phyloP scores from a whole-genome alignment of 208 protist genomes.

The Leishmania braziliensis region DNA sequence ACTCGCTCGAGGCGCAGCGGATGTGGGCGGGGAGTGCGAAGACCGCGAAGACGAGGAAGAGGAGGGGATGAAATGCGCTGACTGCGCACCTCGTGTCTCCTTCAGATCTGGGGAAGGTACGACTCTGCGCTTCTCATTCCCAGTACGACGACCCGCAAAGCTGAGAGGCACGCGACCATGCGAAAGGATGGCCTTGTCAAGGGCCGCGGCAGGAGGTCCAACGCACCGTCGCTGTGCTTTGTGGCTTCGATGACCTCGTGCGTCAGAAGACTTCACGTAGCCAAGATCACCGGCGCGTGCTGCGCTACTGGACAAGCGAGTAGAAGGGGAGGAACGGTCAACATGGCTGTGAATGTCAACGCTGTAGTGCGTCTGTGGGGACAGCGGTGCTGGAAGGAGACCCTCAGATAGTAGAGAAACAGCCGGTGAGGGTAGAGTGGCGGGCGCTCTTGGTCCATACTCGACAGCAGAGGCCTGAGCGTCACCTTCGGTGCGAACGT shows the following conservation, averaged over 20 bases:
- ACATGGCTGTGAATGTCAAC: slow-evolving; percentile 15
- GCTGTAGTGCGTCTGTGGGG: slow-evolving; percentile 12
- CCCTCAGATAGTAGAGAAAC: not conserved
- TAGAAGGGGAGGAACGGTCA: slow-evolving; percentile 4
- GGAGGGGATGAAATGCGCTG: not conserved
- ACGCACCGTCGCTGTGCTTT: not conserved
- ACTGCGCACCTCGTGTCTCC: not conserved
- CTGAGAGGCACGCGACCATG: slow-evolving; percentile 14
- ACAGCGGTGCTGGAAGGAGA: not conserved
- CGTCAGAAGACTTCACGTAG: not conserved
- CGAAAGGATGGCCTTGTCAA: not conserved
- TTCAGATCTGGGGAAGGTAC: not conserved
- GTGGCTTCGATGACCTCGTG: not conserved
- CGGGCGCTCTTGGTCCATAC: not conserved
- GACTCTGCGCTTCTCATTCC: not conserved
- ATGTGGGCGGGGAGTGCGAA: not conserved
- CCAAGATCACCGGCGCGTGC: not conserved
- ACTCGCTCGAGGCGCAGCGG: not conserved
- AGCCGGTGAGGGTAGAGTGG: not conserved
- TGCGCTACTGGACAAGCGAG: not conserved
- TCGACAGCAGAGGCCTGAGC: not conserved
- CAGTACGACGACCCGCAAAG: not conserved
- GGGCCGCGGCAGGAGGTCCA: not conserved
- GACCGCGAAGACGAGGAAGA: not conserved
- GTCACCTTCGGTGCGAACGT: not conserved